Conservation (phyloP, 2,329 filamentous ascomycete species). For the Gremmenia infestans region DNA sequence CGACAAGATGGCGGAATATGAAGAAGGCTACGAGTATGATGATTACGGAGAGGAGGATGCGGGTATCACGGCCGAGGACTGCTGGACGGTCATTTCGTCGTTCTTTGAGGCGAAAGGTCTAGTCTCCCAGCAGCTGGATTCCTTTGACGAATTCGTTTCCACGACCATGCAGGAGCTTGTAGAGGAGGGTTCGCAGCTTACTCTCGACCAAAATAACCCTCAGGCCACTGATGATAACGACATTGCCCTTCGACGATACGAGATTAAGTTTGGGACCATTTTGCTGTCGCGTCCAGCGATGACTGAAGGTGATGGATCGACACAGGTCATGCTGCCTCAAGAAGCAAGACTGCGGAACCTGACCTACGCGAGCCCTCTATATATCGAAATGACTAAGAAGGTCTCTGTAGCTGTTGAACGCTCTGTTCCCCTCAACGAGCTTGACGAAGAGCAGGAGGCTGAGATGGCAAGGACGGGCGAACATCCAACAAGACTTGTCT, state of each 20-base stretch:
- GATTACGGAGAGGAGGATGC: constrained; percentile 64
- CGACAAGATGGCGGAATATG: constrained; percentile 31
- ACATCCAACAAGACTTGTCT: constrained; percentile 52
- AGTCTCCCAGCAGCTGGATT: constrained; percentile 95
- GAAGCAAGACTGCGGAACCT: constrained; percentile 93
- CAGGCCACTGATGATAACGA: constrained; percentile 70
- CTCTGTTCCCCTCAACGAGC: constrained; percentile 59
- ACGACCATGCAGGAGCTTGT: constrained; percentile 94
- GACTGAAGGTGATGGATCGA: constrained; percentile 87
- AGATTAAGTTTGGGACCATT: constrained; percentile 89
- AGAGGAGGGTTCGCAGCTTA: constrained; percentile 83
- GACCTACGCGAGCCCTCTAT: constrained; percentile 89
- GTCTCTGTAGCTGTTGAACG: constrained; percentile 79
- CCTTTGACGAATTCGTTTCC: constrained; percentile 94
- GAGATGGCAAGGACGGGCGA: constrained; percentile 52
- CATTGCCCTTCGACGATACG: constrained; percentile 84
- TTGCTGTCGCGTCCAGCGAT: constrained; percentile 86
- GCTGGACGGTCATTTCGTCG: constrained; percentile 94
- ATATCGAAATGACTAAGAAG: constrained; percentile 81
- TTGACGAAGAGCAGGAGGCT: constrained; percentile 59
- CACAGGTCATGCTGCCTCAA: constrained; percentile 81
- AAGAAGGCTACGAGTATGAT: constrained; percentile 60
- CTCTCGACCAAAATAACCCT: constrained; percentile 88
- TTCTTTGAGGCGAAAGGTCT: constrained; percentile 96
- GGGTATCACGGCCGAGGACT: constrained; percentile 90